phyloP scores from a whole-genome alignment of 2,329 filamentous ascomycete species.

The Ceratocystis lukuohia region DNA sequence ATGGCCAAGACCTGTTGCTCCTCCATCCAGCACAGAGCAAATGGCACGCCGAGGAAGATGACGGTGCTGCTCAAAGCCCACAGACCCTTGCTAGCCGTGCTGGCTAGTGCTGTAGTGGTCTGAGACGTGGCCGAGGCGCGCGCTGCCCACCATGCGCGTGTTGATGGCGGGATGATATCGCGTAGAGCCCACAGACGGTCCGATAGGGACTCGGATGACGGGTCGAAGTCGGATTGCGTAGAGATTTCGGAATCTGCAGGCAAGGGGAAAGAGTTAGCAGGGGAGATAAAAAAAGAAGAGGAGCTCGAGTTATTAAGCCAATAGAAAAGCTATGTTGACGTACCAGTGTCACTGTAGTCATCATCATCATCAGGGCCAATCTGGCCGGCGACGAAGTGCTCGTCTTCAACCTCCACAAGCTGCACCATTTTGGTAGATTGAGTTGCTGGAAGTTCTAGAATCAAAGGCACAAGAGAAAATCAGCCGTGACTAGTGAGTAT shows the following conservation, averaged over 20 bases:
- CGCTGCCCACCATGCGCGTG: conserved; percentile 53
- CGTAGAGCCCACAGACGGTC: conserved; percentile 60
- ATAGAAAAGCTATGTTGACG: conserved; percentile 23
- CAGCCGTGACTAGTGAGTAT: not conserved
- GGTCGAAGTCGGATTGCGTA: conserved; percentile 59
- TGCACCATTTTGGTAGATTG: conserved; percentile 61
- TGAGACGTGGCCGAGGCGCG: conserved; percentile 42
- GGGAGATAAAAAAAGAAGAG: not conserved
- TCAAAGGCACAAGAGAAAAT: not conserved
- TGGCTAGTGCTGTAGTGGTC: conserved; percentile 40
- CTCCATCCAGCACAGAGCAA: conserved; percentile 82
- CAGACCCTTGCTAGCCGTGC: conserved; percentile 69
- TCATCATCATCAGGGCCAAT: conserved; percentile 65
- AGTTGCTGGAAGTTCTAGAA: not conserved
- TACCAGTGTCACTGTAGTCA: conserved; percentile 90
- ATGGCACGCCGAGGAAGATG: conserved; percentile 81
- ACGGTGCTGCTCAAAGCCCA: conserved; percentile 87
- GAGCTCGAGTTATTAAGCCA: not conserved
- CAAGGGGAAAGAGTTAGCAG: conserved; percentile 8
- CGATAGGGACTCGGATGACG: conserved; percentile 42
- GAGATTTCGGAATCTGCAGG: conserved; percentile 67
- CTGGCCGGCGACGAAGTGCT: conserved; percentile 70
- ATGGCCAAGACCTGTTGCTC: conserved; percentile 95
- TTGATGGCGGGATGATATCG: conserved; percentile 62
- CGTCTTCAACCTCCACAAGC: conserved; percentile 91